These are phyloP conservation scores for Cronartium quercuum DNA, from an alignment of 1,284 basidiomycete genomes.

Conservation along the genomic window DNA sequence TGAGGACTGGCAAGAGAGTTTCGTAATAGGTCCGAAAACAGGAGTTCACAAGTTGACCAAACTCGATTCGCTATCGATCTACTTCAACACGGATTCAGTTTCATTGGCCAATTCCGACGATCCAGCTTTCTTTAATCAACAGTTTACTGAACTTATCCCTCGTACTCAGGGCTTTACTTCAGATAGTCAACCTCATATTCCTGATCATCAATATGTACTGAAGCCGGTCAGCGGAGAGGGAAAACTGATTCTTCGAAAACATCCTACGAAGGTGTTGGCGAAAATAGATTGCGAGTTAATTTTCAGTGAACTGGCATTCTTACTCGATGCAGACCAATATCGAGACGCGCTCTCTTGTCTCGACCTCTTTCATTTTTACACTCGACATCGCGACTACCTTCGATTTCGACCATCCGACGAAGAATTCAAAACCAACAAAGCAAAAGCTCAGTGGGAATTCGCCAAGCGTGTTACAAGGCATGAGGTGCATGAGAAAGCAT, in stretches of 20 bases:
- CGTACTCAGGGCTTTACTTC: slow-evolving; percentile 42
- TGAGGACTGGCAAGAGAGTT: slow-evolving; percentile 83
- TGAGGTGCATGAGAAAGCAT: slow-evolving; percentile 76
- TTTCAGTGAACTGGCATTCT: slow-evolving; percentile 91
- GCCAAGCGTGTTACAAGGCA: slow-evolving; percentile 74
- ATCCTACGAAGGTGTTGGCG: slow-evolving; percentile 65
- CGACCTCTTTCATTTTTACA: slow-evolving; percentile 96
- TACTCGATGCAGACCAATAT: slow-evolving; percentile 91
- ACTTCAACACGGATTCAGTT: slow-evolving; percentile 89
- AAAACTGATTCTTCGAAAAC: slow-evolving; percentile 75
- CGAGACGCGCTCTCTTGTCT: slow-evolving; percentile 85
- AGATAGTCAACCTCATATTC: slow-evolving; percentile 41
- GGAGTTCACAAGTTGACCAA: slow-evolving; percentile 92
- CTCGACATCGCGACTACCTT: slow-evolving; percentile 81
- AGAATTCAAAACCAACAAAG: slow-evolving; percentile 61
- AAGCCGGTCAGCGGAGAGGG: slow-evolving; percentile 96
- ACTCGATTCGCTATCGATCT: slow-evolving; percentile 79
- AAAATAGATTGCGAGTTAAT: slow-evolving; percentile 82
- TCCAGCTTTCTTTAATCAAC: slow-evolving; percentile 56
- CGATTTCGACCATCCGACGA: slow-evolving; percentile 58
- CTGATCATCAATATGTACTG: slow-evolving; percentile 84
- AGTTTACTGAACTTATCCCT: slow-evolving; percentile 64
- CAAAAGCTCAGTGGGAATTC: slow-evolving; percentile 71
- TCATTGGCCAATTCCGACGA: slow-evolving; percentile 63
- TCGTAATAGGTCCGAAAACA: slow-evolving; percentile 81